Conservation (phyloP, 2,329 filamentous ascomycete species). For the Fusarium neocosmosporiellum region DNA sequence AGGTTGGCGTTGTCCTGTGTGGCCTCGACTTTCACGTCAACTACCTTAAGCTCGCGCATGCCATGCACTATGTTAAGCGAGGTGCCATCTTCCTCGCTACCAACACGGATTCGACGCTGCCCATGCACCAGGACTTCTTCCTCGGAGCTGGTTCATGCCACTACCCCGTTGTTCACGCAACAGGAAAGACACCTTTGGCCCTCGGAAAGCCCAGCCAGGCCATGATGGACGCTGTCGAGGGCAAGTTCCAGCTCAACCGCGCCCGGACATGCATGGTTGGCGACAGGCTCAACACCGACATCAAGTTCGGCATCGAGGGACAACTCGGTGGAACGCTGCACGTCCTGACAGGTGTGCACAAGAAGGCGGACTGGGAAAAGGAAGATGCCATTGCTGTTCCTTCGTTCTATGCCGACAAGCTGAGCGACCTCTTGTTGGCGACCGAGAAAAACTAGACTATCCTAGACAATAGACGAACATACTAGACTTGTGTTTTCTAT, state of each 20-base stretch:
- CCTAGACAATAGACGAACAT: conserved; percentile 36
- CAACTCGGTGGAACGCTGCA: conserved; percentile 90
- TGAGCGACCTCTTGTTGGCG: conserved; percentile 75
- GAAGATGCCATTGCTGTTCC: conserved; percentile 77
- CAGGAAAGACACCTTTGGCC: conserved; percentile 75
- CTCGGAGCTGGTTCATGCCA: conserved; percentile 89
- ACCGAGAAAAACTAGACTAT: conserved; percentile 32
- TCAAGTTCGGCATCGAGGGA: conserved; percentile 92
- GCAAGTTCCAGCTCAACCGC: conserved; percentile 90
- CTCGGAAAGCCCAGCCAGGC: conserved; percentile 96
- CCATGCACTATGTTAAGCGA: conserved; percentile 84
- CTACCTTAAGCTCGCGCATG: conserved; percentile 89
- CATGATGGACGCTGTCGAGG: conserved; percentile 99
- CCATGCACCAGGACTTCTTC: conserved; percentile 84
- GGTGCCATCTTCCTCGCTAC: conserved; percentile 92
- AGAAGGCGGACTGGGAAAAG: conserved; percentile 84
- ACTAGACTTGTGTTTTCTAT: not conserved
- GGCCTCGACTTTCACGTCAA: conserved; percentile 96
- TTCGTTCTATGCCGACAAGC: conserved; percentile 82
- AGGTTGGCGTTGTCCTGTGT: conserved; percentile 89
- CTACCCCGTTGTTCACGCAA: conserved; percentile 80
- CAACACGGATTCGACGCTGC: conserved; percentile 91
- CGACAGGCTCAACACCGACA: conserved; percentile 93
- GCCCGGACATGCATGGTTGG: conserved; percentile 94
- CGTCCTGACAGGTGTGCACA: conserved; percentile 89